phyloP scores from a whole-genome alignment of 352 stramenopile genomes.

The Pythium aristosporum region DNA sequence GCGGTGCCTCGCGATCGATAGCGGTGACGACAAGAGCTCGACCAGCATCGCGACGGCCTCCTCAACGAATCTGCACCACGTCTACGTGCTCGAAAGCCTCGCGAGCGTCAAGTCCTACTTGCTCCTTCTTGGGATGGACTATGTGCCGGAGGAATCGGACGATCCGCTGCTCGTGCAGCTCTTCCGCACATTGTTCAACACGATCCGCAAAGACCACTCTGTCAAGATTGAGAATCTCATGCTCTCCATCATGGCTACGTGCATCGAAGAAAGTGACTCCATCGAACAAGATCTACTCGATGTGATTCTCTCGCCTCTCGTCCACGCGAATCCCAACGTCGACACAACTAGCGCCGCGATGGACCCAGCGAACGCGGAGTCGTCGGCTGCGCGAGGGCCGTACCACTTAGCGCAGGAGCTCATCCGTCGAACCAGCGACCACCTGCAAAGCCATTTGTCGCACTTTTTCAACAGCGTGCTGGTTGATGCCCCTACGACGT shows the following conservation, averaged over 20 bases:
- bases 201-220: conserved; percentile 58
- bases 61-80: conserved; percentile 37
- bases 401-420: conserved; percentile 71
- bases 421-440: conserved; percentile 68
- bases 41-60: conserved; percentile 23
- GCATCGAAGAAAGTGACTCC: conserved; percentile 67
- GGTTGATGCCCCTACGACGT: conserved; percentile 41
- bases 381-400: conserved; percentile 27
- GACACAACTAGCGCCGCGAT: neutral
- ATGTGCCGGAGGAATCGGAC: conserved; percentile 38
- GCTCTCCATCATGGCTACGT: conserved; percentile 68
- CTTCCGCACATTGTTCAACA: conserved; percentile 65
- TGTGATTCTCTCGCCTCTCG: conserved; percentile 52
- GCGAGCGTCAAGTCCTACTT: conserved; percentile 57
- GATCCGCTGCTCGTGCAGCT: conserved; percentile 66
- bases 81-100: conserved; percentile 73
- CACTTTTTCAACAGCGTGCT: conserved; percentile 85
- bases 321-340: conserved; percentile 28
- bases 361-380: conserved; percentile 7
- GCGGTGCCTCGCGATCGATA: conserved; percentile 34
- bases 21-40: conserved; percentile 15
- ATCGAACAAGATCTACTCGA: conserved; percentile 73
- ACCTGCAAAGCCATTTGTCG: conserved; percentile 63
- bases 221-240: conserved; percentile 74
- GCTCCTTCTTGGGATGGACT: conserved; percentile 55